phyloP scores from a whole-genome alignment of 2,329 filamentous ascomycete genomes.

The Sporothrix dimorphospora region DNA sequence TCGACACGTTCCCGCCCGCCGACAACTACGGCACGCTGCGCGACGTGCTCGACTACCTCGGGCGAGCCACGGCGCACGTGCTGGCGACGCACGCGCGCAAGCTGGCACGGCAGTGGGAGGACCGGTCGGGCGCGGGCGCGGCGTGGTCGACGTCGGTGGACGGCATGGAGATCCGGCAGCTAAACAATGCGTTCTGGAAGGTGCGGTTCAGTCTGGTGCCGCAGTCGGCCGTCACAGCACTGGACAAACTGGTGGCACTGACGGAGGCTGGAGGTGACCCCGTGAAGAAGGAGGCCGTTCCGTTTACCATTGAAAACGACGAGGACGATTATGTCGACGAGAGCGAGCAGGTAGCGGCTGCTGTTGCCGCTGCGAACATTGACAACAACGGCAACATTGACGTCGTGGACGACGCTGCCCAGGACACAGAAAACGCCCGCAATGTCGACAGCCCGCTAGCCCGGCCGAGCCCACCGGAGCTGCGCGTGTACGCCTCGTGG shows the following conservation, averaged over 20 bases:
- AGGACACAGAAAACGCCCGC: conserved; percentile 47
- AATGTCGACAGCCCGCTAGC: conserved; percentile 41
- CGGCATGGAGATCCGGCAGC: conserved; percentile 30
- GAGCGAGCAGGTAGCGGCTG: not conserved
- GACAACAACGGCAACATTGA: conserved; percentile 37
- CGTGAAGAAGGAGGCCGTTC: no score
- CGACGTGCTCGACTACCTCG: conserved; percentile 52
- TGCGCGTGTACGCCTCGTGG: conserved; percentile 34
- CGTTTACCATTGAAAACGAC: not conserved
- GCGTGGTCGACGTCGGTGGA: conserved; percentile 37
- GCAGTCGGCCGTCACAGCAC: not conserved
- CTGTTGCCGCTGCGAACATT: not conserved
- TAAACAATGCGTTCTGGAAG: conserved; percentile 37
- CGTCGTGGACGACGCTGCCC: conserved; percentile 44
- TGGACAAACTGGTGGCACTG: conserved; percentile 21
- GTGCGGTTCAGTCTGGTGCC: conserved; percentile 41
- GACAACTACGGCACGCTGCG: conserved; percentile 49
- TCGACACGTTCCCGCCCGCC: conserved; percentile 47
- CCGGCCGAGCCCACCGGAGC: conserved; percentile 25
- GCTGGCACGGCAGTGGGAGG: conserved; percentile 34
- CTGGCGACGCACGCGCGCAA: conserved; percentile 43
- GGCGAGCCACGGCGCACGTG: conserved; percentile 47
- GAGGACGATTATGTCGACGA: not conserved
- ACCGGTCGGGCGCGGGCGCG: conserved; percentile 9
- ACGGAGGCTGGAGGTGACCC: not conserved